Evolutionary conservation across 306 rosid species (phyloP).

Genomic region (Argentina anserina): DNA sequence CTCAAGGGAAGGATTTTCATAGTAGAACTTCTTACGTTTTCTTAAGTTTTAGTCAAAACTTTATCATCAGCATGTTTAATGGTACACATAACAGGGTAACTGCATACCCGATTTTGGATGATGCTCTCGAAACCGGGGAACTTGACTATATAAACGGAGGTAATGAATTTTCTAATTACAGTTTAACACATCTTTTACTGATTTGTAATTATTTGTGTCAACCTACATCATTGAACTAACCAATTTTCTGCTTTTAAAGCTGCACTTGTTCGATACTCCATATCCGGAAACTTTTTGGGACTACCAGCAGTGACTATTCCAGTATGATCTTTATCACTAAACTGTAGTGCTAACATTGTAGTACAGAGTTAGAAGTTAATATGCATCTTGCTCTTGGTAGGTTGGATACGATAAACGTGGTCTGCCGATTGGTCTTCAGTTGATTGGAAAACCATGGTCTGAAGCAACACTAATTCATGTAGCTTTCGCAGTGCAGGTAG

Average conservation of each 20-base stretch:
- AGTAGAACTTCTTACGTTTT: background rate
- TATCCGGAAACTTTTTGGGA: conserved; percentile 93
- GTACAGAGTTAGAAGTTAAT: background rate
- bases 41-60: background rate
- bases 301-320: conserved; percentile 86
- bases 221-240: background rate
- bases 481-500: conserved; percentile 77
- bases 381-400: conserved; percentile 30
- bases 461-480: conserved; percentile 79
- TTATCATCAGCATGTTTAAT: background rate
- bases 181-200: background rate
- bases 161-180: conserved; percentile 15
- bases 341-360: background rate
- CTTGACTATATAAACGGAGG: conserved; percentile 98
- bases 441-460: conserved; percentile 90
- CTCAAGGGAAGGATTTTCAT: background rate
- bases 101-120: conserved; percentile 76
- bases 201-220: background rate
- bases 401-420: conserved; percentile 79
- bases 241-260: conserved; percentile 36
- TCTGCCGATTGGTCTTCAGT: conserved; percentile 94
- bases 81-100: conserved; percentile 58
- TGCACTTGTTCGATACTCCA: conserved; percentile 79
- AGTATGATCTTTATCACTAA: conserved; percentile 35
- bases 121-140: conserved; percentile 81